Evolutionary conservation across 2,329 filamentous ascomycete genomes (phyloP).

Genomic region (Microascus cirrosus): DNA sequence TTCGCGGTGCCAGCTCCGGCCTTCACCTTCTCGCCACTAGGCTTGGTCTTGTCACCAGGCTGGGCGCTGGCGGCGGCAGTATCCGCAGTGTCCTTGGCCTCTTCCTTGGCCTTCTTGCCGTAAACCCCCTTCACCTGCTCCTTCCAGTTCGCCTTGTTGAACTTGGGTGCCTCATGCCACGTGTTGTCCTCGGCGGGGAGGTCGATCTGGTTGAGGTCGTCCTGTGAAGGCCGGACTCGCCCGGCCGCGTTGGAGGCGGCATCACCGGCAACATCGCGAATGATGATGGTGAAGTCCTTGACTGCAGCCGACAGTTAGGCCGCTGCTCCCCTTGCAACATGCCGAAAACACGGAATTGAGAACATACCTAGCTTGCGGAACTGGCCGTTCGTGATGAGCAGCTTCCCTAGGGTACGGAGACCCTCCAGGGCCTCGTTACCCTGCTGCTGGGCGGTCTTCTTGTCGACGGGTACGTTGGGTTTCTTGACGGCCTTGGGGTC

Average conservation of each 20-base stretch:
- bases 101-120: constrained; percentile 40
- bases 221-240: constrained; percentile 65
- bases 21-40: constrained; percentile 38
- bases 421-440: constrained; percentile 76
- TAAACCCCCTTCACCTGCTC: constrained; percentile 55
- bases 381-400: constrained; percentile 91
- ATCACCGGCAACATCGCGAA: constrained; percentile 88
- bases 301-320: constrained; percentile 28
- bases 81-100: constrained; percentile 48
- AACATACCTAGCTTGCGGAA: constrained; percentile 78
- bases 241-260: constrained; percentile 69
- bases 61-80: constrained; percentile 33
- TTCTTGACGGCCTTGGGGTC: constrained; percentile 48
- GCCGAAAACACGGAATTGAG: neutral
- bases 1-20: constrained; percentile 31
- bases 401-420: constrained; percentile 73
- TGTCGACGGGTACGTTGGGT: constrained; percentile 59
- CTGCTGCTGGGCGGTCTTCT: constrained; percentile 70
- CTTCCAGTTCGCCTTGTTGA: constrained; percentile 60
- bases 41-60: constrained; percentile 19
- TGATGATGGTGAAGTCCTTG: constrained; percentile 66
- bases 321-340: neutral
- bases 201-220: constrained; percentile 68
- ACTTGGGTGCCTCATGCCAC: constrained; percentile 79
- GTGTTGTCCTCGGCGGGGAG: constrained; percentile 79